Evolutionary conservation across 805 yeast species (phyloP).

Genomic region (Helenozyma baotianmanensis): DNA sequence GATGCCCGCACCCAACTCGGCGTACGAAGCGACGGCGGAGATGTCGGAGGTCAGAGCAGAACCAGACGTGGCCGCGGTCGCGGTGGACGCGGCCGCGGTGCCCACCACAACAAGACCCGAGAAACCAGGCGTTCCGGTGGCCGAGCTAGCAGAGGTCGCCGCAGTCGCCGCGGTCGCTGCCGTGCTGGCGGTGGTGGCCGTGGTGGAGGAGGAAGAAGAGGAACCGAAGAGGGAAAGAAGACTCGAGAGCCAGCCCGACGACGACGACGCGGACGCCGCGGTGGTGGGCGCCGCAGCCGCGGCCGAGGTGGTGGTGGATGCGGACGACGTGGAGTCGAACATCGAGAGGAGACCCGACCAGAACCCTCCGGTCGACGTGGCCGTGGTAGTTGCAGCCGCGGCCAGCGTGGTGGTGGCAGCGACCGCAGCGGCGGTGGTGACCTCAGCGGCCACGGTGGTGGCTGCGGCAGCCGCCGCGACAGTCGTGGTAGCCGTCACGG

Average conservation of each 20-base stretch:
- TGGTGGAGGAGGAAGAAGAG: neutral
- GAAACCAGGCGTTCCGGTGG: slow-evolving; percentile 8
- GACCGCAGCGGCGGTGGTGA: slow-evolving; percentile 1
- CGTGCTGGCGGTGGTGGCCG: neutral
- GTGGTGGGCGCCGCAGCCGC: slow-evolving; percentile 6
- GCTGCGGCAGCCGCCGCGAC: slow-evolving; percentile 2
- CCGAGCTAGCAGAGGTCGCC: neutral
- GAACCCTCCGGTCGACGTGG: slow-evolving; percentile 3
- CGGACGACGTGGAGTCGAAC: neutral
- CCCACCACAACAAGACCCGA: slow-evolving; percentile 13
- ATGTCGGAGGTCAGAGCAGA: slow-evolving; percentile 7
- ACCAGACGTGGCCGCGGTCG: slow-evolving; percentile 1
- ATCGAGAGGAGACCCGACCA: slow-evolving; percentile 1
- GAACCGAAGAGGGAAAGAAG: slow-evolving; percentile 5
- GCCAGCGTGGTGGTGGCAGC: slow-evolving; percentile 3
- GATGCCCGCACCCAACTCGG: slow-evolving; percentile 51
- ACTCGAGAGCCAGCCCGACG: slow-evolving; percentile 4
- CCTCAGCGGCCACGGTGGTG: slow-evolving; percentile 1
- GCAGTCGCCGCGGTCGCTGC: slow-evolving; percentile 1
- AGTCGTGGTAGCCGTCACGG: slow-evolving; percentile 1
- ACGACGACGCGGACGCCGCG: slow-evolving; percentile 5
- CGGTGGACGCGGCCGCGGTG: slow-evolving; percentile 2
- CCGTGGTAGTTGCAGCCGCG: slow-evolving; percentile 3
- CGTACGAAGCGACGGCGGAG: slow-evolving; percentile 8
- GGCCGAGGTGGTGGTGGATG: slow-evolving; percentile 2